Evolutionary conservation across 2,329 filamentous ascomycete genomes (phyloP).

Genomic region (Stachybotrys elegans): DNA sequence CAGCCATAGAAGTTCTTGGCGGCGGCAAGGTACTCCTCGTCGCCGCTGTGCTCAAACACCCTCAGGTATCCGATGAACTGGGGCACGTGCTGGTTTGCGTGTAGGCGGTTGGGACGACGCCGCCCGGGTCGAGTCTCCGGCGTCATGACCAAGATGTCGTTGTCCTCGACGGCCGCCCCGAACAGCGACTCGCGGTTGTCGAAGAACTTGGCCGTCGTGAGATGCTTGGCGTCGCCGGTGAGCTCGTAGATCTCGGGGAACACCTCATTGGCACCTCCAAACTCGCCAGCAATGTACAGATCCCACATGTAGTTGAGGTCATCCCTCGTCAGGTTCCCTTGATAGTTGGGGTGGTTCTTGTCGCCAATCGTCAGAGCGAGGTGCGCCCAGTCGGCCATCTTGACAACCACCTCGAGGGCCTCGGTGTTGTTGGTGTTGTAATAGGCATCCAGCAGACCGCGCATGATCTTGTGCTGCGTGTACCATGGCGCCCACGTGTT

Average conservation of each 20-base stretch:
- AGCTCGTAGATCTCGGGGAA: conserved; percentile 25
- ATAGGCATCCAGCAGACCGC: conserved; percentile 26
- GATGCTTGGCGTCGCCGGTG: conserved; percentile 20
- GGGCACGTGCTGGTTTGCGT: conserved; percentile 25
- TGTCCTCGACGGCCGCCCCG: conserved; percentile 20
- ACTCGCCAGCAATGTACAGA: conserved; percentile 26
- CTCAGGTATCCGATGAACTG: conserved; percentile 25
- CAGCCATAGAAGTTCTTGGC: conserved; percentile 28
- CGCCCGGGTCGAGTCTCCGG: conserved; percentile 21
- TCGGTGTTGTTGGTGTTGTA: conserved; percentile 26
- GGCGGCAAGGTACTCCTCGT: conserved; percentile 21
- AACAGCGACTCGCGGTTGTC: conserved; percentile 26
- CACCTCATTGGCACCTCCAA: conserved; percentile 25
- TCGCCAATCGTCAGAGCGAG: conserved; percentile 26
- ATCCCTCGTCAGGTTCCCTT: conserved; percentile 22
- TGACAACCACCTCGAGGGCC: conserved; percentile 19
- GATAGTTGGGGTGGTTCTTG: conserved; percentile 24
- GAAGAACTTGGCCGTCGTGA: conserved; percentile 23
- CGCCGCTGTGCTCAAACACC: conserved; percentile 22
- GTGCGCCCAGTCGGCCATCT: conserved; percentile 27
- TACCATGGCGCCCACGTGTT: conserved; percentile 29
- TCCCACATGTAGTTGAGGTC: conserved; percentile 31
- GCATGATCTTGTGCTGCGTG: conserved; percentile 27
- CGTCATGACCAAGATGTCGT: conserved; percentile 22
- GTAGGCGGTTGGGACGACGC: conserved; percentile 20